Evolutionary conservation across 371 early-diverging fungal genomes (phyloP).

Genomic region (Apophysomyces elegans): DNA sequence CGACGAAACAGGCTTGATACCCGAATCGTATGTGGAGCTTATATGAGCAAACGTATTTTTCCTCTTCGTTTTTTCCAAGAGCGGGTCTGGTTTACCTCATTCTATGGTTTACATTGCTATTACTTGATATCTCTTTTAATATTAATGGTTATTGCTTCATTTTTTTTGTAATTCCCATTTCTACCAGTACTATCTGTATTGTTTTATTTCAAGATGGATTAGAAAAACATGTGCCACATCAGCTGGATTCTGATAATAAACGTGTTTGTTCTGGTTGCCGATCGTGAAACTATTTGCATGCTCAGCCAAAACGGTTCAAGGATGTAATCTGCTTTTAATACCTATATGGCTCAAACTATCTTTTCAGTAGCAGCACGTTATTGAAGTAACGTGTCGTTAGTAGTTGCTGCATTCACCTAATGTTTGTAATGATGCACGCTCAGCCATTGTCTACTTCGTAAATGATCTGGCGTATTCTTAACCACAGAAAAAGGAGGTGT

Average conservation of each 20-base stretch:
- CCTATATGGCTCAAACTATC: too few relatives aligned
- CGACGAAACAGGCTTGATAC: slow-evolving; percentile 67
- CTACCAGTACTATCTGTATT: neutral
- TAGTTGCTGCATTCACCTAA: too few relatives aligned
- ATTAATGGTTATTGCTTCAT: neutral
- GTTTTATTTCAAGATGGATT: neutral
- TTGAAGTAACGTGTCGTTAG: too few relatives aligned
- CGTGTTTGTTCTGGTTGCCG: neutral
- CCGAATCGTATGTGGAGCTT: slow-evolving; percentile 72
- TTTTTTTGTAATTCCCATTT: neutral
- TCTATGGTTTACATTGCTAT: neutral
- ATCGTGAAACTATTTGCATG: too few relatives aligned
- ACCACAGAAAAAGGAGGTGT: too few relatives aligned
- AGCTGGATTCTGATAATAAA: slow-evolving; percentile 9
- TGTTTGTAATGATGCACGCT: too few relatives aligned
- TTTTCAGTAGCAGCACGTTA: too few relatives aligned
- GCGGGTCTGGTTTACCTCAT: slow-evolving; percentile 6
- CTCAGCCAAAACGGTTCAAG: too few relatives aligned
- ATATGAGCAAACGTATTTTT: slow-evolving; percentile 20
- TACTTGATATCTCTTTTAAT: neutral
- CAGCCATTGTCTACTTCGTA: too few relatives aligned
- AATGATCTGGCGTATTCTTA: too few relatives aligned
- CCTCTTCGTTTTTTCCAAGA: neutral
- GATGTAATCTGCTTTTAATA: too few relatives aligned
- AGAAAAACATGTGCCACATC: neutral